A percentile compares a stretch with the other conserved stretches of the same genome.
phyloP scores from a whole-genome alignment of 768 basidiomycete genomes.

The Coprinopsis cinerea region DNA sequence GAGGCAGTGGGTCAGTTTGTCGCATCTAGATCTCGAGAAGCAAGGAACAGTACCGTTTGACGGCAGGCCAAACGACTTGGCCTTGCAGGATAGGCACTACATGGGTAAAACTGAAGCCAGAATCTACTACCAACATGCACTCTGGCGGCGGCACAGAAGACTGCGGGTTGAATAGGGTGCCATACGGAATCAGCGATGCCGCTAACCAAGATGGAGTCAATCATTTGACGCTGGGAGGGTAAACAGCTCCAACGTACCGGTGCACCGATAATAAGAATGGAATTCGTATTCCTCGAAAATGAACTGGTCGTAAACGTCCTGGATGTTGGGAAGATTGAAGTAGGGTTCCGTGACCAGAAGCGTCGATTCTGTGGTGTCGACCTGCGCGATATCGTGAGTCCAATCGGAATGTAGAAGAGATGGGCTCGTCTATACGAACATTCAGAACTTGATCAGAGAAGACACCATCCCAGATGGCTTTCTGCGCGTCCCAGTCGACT shows the following conservation, averaged over 20 bases:
- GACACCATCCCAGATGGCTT: constrained; percentile 88
- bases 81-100: constrained; percentile 79
- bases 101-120: constrained; percentile 93
- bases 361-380: constrained; percentile 66
- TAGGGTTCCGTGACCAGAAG: constrained; percentile 91
- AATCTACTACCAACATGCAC: constrained; percentile 79
- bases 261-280: constrained; percentile 69
- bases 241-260: constrained; percentile 52
- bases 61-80: constrained; percentile 70
- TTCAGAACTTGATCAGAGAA: constrained; percentile 69
- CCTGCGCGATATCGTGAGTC: constrained; percentile 32
- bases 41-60: constrained; percentile 56
- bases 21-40: neutral
- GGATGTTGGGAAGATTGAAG: constrained; percentile 88
- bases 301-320: constrained; percentile 92
- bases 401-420: neutral
- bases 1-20: constrained; percentile 4
- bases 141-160: constrained; percentile 53
- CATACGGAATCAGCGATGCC: constrained; percentile 73
- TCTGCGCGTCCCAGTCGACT: constrained; percentile 94
- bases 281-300: constrained; percentile 97
- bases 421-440: constrained; percentile 33
- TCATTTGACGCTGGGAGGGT: neutral
- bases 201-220: constrained; percentile 36
- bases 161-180: constrained; percentile 58